A percentile compares a stretch with the other conserved stretches of the same genome.
Evolutionary conservation across 805 yeast species (phyloP).

Genomic region (Candida alai): DNA sequence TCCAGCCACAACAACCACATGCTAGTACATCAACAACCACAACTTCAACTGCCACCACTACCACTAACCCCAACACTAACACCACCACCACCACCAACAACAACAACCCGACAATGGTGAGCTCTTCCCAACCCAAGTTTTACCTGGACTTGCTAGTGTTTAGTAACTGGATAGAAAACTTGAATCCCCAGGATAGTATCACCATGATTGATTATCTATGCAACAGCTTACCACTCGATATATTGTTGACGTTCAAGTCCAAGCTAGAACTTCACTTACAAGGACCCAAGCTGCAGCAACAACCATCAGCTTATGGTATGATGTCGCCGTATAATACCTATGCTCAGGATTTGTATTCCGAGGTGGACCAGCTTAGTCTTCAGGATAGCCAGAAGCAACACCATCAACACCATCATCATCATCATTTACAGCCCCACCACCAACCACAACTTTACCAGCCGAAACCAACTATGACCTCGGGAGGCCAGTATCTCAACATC

Average conservation of each 20-base stretch:
- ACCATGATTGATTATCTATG: constrained; percentile 53
- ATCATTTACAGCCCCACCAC: constrained; percentile 7
- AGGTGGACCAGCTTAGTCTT: constrained; percentile 14
- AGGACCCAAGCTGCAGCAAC: constrained; percentile 8
- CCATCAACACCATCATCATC: constrained; percentile 8
- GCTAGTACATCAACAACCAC: not conserved
- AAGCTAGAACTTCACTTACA: constrained; percentile 41
- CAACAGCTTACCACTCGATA: constrained; percentile 48
- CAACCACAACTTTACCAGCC: constrained; percentile 25
- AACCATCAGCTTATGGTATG: constrained; percentile 2
- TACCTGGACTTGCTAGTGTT: constrained; percentile 49
- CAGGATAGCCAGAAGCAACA: constrained; percentile 5
- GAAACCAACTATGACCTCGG: constrained; percentile 24
- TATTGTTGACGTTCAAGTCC: constrained; percentile 45
- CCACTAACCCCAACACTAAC: too few relatives aligned
- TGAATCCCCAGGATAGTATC: constrained; percentile 49
- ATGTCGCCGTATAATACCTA: constrained; percentile 4
- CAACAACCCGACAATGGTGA: constrained; percentile 5
- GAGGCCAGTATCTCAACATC: constrained; percentile 10
- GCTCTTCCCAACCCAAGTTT: constrained; percentile 29
- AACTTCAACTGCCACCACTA: too few relatives aligned
- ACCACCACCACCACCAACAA: too few relatives aligned
- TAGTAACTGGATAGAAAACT: constrained; percentile 47
- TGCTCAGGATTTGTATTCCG: constrained; percentile 12
- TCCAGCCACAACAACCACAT: constrained; percentile 13